These are phyloP conservation scores for Solanum sitiens DNA, from an alignment of 257 asterid genomes.

Conservation along the genomic window DNA sequence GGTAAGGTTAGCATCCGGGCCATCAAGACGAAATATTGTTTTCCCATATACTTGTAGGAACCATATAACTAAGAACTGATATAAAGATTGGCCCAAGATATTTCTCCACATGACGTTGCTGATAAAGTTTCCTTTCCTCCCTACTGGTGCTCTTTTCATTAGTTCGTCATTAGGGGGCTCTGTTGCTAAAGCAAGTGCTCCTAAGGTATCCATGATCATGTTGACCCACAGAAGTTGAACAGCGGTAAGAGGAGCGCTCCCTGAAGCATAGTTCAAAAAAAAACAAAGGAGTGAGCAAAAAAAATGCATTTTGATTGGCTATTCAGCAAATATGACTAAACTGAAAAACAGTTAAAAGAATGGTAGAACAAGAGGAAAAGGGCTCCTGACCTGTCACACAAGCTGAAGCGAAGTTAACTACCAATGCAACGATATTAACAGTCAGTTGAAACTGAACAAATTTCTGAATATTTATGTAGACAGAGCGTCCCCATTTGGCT, in stretches of 20 bases:
- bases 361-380: not conserved
- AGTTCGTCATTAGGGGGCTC: conserved; percentile 9
- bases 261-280: not conserved
- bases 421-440: conserved; percentile 26
- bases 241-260: conserved; percentile 13
- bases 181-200: conserved; percentile 12
- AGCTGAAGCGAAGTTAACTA: conserved; percentile 26
- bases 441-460: conserved; percentile 38
- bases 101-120: conserved; percentile 10
- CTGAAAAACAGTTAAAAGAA: not conserved
- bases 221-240: conserved; percentile 20
- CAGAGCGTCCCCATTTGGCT: conserved; percentile 30
- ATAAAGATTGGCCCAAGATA: conserved; percentile 8
- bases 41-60: not conserved
- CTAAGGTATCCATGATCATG: conserved; percentile 16
- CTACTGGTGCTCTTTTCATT: conserved; percentile 9
- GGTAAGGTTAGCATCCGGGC: conserved; percentile 1
- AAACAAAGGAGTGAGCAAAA: not conserved
- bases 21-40: not conserved
- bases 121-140: conserved; percentile 9
- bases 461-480: conserved; percentile 26
- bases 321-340: not conserved
- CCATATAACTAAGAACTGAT: conserved; percentile 5
- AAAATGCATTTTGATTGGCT: not conserved
- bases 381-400: conserved; percentile 8